phyloP scores from a whole-genome alignment of 2,329 filamentous ascomycete species.

The Claviceps maximensis region DNA sequence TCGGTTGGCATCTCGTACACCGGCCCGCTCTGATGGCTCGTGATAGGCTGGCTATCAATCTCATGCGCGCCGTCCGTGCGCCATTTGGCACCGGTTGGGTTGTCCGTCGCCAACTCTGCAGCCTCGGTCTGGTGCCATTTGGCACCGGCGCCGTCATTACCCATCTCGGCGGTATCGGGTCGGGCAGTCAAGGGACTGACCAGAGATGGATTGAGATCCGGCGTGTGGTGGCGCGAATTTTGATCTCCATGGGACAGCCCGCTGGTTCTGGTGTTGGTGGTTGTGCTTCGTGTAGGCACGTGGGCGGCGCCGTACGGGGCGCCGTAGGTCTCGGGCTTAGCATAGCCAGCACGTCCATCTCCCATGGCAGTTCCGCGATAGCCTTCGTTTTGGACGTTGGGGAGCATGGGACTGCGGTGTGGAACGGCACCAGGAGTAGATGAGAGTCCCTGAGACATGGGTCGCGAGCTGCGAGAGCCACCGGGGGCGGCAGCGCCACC shows the following conservation, averaged over 20 bases:
- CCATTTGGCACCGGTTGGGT: slow-evolving; percentile 19
- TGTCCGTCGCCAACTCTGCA: slow-evolving; percentile 22
- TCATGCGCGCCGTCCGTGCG: slow-evolving; percentile 23
- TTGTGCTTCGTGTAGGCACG: slow-evolving; percentile 11
- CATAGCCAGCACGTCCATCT: slow-evolving; percentile 25
- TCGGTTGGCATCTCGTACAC: slow-evolving; percentile 31
- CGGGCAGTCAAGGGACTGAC: slow-evolving; percentile 8
- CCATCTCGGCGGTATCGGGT: slow-evolving; percentile 9
- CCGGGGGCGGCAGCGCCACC: slow-evolving; percentile 6
- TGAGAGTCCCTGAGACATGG: slow-evolving; percentile 19
- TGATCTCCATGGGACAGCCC: slow-evolving; percentile 9
- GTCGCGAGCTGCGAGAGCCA: slow-evolving; percentile 11
- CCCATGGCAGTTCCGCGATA: slow-evolving; percentile 27
- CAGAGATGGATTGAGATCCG: slow-evolving; percentile 9
- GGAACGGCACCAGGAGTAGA: slow-evolving; percentile 15
- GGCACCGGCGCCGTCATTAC: slow-evolving; percentile 5
- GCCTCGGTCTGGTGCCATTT: slow-evolving; percentile 7
- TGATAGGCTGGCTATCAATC: slow-evolving; percentile 24
- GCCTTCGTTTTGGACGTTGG: slow-evolving; percentile 17
- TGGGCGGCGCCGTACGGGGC: slow-evolving; percentile 18
- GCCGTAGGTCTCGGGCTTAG: slow-evolving; percentile 24
- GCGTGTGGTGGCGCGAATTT: slow-evolving; percentile 14
- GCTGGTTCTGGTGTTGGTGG: slow-evolving; percentile 8
- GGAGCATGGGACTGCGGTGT: slow-evolving; percentile 14
- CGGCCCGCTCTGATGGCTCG: slow-evolving; percentile 20